Evolutionary conservation across 208 protist genomes (phyloP), one percentile per base, ranked within the genome.

Genomic region (Acanthamoeba lenticulata): DNA sequence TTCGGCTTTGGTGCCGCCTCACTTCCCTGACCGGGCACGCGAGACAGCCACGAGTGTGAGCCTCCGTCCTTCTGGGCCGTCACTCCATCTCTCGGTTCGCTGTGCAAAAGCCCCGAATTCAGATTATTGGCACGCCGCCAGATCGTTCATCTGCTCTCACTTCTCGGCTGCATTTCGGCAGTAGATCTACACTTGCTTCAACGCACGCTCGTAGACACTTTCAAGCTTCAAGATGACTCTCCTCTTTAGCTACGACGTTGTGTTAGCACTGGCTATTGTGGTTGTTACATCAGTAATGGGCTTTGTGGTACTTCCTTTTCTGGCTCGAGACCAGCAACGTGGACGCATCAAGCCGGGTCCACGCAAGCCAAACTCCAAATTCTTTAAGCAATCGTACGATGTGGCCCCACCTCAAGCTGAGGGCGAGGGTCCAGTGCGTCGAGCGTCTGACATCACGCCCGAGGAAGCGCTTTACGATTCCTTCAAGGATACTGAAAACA

Each of bases 401-500:
- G 72, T 83, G n/a, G 72, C 72, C 19, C 72, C 72, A 83, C 42
- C 72, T 19, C 38, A 83, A n/a, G 72, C 42, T 17, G 38, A 21
- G 3, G 72, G 40, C 24, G 72, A 83, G 21, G 72, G 72, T 49
- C 72, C 72, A 15, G 32, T 83, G 21, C 72, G 72, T 15, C 9
- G 72, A 1, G 72, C 72, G n/a, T 44, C 72, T 49, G 72, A 83
- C 29, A 2, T 83, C 11, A 34, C 7, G 29, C 72, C 72, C 34
- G 40, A 42, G 6, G 72, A 83, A 29, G 72, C 44, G 27, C 72
- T 83, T n/a, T 83, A 83, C 72, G 38, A 83, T 34, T 83, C 38
- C 5, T 32, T 83, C 3, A 83, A 83, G 40, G 72, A 83, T 38
- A 83, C 72, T 11, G 72, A 83, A 32, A 83, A 83, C 72, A 83